Evolutionary conservation across 2,329 filamentous ascomycete genomes (phyloP), one percentile per base, ranked within the genome.

Genomic region (Aspergillus cejpii): DNA sequence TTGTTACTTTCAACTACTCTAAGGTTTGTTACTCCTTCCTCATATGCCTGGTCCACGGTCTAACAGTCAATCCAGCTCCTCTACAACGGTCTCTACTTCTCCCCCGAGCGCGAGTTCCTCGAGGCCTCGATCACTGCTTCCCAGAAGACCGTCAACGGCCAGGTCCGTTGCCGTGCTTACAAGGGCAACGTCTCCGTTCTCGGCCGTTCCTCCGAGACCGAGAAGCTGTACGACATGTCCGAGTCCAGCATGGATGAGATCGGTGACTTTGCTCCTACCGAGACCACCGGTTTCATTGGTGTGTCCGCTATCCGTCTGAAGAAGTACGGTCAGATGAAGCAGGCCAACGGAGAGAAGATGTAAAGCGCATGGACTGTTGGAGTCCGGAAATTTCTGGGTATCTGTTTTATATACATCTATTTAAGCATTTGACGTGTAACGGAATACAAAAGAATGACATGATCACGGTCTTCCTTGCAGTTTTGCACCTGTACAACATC

Each of bases 211-310:
- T 84, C 31, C 79, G 73, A 82, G 62, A 84, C 81, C 6, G 80
- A 83, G 74, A 85, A 85, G 73, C 72, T 86, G 49, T 86, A 86
- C 64, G 75, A 77, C 57, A 78, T 76, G 68, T 74, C 74, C 57
- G 82, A 84, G 72, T 76, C 75, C 50, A 77, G 72, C 54, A 85
- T 86, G 82, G 84, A 88, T 62, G 80, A 80, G 54, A 76, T 86
- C 53, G 81, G 77, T 54, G 78, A 81, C 67, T 86, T 86, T 62
- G 73, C 73, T 55, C 81, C 83, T 14, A 71, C 71, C 48, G 82
- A 84, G 59, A 83, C 81, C 33, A 82, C 78, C 31, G 80, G 80
- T 24, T 84, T 84, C 69, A 81, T 68, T 58, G 64, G 61, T 48
- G 63, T 34, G 17, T 57, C 49, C 28, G 50, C 47, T 20, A 53